phyloP scores from a whole-genome alignment of 129 eudicot species.

The Silybum marianum region DNA sequence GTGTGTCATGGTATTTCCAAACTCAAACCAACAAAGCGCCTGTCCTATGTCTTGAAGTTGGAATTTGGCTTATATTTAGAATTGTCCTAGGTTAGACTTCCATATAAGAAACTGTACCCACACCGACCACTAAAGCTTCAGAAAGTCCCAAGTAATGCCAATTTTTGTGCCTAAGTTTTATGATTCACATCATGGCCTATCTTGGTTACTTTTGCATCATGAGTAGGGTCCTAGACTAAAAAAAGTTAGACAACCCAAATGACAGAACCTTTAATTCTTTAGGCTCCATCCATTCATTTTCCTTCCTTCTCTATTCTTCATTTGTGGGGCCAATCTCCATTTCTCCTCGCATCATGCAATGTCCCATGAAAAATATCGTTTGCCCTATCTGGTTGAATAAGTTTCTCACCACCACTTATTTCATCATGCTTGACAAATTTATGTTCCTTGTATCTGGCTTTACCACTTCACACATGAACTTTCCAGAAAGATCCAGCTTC shows the following conservation, averaged over 20 bases:
- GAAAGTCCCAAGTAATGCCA: background rate
- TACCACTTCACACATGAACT: background rate
- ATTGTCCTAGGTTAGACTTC: background rate
- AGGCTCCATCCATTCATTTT: background rate
- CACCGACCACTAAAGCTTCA: background rate
- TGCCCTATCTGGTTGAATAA: background rate
- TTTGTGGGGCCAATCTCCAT: background rate
- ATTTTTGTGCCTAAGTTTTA: background rate
- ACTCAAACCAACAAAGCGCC: background rate
- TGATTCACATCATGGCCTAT: background rate
- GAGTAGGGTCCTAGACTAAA: background rate
- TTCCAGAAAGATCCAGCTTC: background rate
- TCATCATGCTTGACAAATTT: background rate
- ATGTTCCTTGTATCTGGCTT: background rate
- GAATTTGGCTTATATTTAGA: background rate
- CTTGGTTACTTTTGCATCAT: constrained; percentile 19
- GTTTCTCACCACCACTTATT: background rate
- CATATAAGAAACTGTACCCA: background rate
- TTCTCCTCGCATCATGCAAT: background rate
- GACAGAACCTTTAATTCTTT: background rate
- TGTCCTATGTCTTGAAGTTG: background rate
- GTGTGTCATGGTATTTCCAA: constrained; percentile 2
- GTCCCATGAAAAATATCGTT: background rate
- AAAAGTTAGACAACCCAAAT: background rate
- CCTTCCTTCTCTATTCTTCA: background rate